Conservation (phyloP, 495 filamentous ascomycete genomes). For the Neurospora sp. region DNA sequence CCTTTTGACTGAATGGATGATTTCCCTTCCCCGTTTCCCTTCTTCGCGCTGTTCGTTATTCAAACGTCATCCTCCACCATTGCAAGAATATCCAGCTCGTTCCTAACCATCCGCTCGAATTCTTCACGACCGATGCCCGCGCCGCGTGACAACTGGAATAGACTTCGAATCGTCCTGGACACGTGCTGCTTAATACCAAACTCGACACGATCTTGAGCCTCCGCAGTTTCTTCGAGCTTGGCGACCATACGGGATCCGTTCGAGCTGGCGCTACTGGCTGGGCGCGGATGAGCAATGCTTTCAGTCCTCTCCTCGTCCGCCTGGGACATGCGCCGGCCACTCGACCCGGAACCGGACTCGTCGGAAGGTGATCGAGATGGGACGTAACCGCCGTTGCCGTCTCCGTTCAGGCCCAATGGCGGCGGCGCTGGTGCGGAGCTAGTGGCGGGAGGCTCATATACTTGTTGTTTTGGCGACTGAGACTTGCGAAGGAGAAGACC, state of each 20-base stretch:
- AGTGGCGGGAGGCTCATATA: not conserved
- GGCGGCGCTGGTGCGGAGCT: conserved; percentile 15
- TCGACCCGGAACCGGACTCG: not conserved
- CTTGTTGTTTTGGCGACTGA: not conserved
- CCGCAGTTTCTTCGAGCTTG: conserved; percentile 54
- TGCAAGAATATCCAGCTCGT: conserved; percentile 67
- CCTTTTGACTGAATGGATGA: not conserved
- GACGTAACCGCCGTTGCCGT: not conserved
- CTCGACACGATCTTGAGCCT: conserved; percentile 57
- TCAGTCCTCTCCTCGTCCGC: conserved; percentile 16
- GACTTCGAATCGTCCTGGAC: conserved; percentile 73
- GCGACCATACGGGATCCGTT: conserved; percentile 48
- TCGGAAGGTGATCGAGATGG: not conserved
- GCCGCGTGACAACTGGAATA: conserved; percentile 70
- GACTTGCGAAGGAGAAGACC: not conserved
- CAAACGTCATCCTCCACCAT: conserved; percentile 59
- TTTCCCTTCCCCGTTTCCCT: not conserved
- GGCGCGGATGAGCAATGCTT: conserved; percentile 34
- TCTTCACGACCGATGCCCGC: conserved; percentile 75
- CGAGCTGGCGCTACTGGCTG: conserved; percentile 44
- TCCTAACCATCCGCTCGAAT: conserved; percentile 71
- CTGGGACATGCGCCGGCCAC: conserved; percentile 9
- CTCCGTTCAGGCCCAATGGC: conserved; percentile 22
- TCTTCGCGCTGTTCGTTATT: not conserved
- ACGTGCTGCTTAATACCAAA: conserved; percentile 84